Percentiles rank a stretch among this genome's conserved stretches.
These are phyloP conservation scores for Boletus patriciae DNA, from an alignment of 768 basidiomycete species.

Conservation along the genomic window DNA sequence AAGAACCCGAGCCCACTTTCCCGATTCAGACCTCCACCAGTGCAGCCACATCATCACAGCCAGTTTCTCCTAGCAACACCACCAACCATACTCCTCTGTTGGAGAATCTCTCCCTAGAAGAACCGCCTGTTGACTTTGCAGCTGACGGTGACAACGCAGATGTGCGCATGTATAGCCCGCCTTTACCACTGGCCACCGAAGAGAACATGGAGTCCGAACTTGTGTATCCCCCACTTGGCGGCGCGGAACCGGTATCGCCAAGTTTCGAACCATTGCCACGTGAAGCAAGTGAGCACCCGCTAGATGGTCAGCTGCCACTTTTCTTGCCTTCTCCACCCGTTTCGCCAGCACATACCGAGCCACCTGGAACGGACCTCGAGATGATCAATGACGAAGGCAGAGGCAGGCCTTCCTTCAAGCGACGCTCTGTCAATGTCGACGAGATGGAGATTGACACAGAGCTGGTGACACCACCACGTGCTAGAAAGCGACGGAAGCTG, in stretches of 20 bases:
- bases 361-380: constrained; percentile 24
- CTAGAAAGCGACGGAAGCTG: constrained; percentile 26
- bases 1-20: constrained; percentile 9
- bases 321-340: constrained; percentile 49
- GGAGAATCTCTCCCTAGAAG: constrained; percentile 24
- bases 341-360: constrained; percentile 29
- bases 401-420: constrained; percentile 21
- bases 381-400: constrained; percentile 8
- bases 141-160: constrained; percentile 14
- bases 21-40: constrained; percentile 5
- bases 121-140: constrained; percentile 2
- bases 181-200: constrained; percentile 5
- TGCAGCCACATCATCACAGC: constrained; percentile 6
- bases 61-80: constrained; percentile 7
- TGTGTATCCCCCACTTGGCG: constrained; percentile 4
- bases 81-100: constrained; percentile 21
- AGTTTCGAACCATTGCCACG: constrained; percentile 9
- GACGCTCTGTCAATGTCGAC: constrained; percentile 14
- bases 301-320: constrained; percentile 38
- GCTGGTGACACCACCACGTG: neutral
- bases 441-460: constrained; percentile 8
- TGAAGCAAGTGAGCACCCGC: constrained; percentile 10
- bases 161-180: constrained; percentile 24
- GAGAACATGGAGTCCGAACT: constrained; percentile 13
- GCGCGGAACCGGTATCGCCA: neutral